Evolutionary conservation across 2,329 filamentous ascomycete genomes (phyloP).

Genomic region (Alternaria hordeiaustralica): DNA sequence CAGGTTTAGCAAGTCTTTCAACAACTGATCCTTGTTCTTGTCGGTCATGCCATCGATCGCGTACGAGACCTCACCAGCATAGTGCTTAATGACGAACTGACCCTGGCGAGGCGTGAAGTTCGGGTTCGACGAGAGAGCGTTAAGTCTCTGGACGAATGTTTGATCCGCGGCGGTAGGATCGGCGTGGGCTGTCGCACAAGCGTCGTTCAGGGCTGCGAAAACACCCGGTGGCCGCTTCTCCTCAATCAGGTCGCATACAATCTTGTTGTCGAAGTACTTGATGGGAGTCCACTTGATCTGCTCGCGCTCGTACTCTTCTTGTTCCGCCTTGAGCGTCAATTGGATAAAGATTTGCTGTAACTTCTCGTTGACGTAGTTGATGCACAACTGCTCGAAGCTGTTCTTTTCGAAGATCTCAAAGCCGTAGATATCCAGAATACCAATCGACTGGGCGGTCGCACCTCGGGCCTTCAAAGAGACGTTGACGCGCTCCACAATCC

Average conservation of each 20-base stretch:
- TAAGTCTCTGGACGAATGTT: conserved; percentile 92
- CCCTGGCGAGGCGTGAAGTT: conserved; percentile 93
- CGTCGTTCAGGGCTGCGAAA: conserved; percentile 95
- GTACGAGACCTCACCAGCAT: conserved; percentile 95
- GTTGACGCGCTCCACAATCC: conserved; percentile 95
- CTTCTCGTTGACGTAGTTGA: conserved; percentile 99
- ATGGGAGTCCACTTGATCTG: conserved; percentile 99
- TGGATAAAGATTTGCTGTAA: conserved; percentile 99
- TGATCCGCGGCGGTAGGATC: conserved; percentile 93
- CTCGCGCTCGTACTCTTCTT: conserved; percentile 95
- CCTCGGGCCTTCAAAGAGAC: conserved; percentile 82
- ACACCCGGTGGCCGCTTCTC: conserved; percentile 87
- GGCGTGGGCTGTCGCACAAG: conserved; percentile 96
- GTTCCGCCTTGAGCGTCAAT: conserved; percentile 92
- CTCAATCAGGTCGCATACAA: conserved; percentile 97
- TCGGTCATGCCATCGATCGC: conserved; percentile 96
- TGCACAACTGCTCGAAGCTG: conserved; percentile 98
- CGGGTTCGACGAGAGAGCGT: conserved; percentile 82
- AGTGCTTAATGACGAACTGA: conserved; percentile 98
- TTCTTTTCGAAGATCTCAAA: conserved; percentile 99
- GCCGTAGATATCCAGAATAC: conserved; percentile 98
- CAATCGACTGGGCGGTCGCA: conserved; percentile 80
- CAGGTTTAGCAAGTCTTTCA: conserved; percentile 91
- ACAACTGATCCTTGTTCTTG: conserved; percentile 97
- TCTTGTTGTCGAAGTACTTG: conserved; percentile 99